Evolutionary conservation across 2,329 filamentous ascomycete species (phyloP), one percentile per base, ranked within the genome.

Genomic region (Cordyceps cicadae): DNA sequence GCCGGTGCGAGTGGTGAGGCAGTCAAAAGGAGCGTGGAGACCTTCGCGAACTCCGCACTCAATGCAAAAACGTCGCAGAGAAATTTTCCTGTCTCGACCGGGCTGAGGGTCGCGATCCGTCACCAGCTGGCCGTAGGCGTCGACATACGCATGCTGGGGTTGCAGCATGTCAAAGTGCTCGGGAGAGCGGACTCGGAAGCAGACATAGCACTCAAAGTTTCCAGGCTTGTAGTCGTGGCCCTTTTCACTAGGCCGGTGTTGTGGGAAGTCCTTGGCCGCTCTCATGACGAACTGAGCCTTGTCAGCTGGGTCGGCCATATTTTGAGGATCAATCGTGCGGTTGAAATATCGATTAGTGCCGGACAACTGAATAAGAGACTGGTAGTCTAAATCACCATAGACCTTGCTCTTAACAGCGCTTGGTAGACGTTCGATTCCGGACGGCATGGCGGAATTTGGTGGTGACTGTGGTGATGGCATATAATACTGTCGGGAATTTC

Each of bases 171-270:
- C 74, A 63, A 77, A 76, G 61, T 72, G 68, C 46, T 72, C 70
- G 5, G 74, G 73, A 3, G 67, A 67, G 50, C 74, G 70, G n/a
- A 77, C 74, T 2, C 73, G 70, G 62, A 73, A 76, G 67, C 75
- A 77, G 29, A 75, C 67, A 64, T 76, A 76, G 64, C 74, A 77
- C 62, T 76, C 75, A 50, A 74, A 72, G 64, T 77, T 77, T 17
- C 75, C 74, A 0, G 74, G 74, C 55, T 71, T 68, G 62, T 74
- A 72, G 51, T 73, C 70, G 53, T 70, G 69, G 9, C 70, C 71
- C 62, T 70, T 74, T 52, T 74, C 71, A 62, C 68, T 71, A 5
- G 74, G 71, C 21, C 74, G 71, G 63, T 77, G 75, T 32, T 75
- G 73, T 1, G 70, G 66, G 60, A 76, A 77, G 67, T 74, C 70